Conservation (phyloP, 106 monocot genomes). For the Gastrodia elata region DNA sequence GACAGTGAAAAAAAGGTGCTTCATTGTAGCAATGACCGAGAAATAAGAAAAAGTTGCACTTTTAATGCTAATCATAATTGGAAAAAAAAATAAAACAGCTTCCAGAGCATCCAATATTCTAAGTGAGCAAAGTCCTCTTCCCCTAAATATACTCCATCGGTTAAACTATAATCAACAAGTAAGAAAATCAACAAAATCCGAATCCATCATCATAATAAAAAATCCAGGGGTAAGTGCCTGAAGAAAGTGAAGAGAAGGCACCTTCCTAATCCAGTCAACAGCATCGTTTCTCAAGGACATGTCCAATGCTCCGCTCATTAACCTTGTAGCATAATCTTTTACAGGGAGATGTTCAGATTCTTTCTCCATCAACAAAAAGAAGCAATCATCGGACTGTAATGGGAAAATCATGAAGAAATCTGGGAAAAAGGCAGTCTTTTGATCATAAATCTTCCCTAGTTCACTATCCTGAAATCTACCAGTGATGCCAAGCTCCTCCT, state of each 20-base stretch:
- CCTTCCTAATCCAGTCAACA: constrained; percentile 84
- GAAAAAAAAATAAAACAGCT: background rate
- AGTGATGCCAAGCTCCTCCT: constrained; percentile 6
- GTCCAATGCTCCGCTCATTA: constrained; percentile 43
- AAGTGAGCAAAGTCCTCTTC: background rate
- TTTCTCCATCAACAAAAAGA: constrained; percentile 34
- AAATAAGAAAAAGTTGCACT: background rate
- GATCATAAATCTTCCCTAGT: background rate
- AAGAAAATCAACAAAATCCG: background rate
- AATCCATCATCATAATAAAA: background rate
- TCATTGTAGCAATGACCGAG: background rate
- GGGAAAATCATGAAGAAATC: constrained; percentile 29
- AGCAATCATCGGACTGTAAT: constrained; percentile 43
- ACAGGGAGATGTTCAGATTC: constrained; percentile 40
- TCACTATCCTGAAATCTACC: constrained; percentile 2
- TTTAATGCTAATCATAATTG: background rate
- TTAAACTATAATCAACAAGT: background rate
- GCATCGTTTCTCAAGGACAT: constrained; percentile 51
- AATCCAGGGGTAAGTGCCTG: background rate
- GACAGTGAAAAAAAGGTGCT: background rate
- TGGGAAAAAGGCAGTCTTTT: constrained; percentile 25
- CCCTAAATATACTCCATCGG: background rate
- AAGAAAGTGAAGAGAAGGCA: constrained; percentile 8
- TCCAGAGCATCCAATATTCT: background rate
- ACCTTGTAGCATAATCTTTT: constrained; percentile 36